phyloP scores from a whole-genome alignment of 345 rosid genomes.

The Anastatica hierochuntica region DNA sequence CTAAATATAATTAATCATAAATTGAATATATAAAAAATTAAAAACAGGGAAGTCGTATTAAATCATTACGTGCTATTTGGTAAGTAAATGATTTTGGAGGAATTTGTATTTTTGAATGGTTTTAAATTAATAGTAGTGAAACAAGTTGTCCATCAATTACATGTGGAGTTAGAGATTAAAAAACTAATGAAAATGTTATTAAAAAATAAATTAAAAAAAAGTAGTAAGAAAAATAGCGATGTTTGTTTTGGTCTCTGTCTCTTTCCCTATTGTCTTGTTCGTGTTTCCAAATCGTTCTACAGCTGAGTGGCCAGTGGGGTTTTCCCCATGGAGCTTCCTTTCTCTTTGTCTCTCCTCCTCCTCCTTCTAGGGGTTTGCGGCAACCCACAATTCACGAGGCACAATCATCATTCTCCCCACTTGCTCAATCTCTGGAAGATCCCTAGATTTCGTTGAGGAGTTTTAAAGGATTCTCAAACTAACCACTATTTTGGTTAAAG shows the following conservation, averaged over 20 bases:
- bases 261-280: slow-evolving; percentile 18
- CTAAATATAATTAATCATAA: no score
- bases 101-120: no score
- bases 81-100: no score
- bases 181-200: no score
- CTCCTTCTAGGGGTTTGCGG: slow-evolving; percentile 11
- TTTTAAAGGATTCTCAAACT: no score
- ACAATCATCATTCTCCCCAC: slow-evolving; percentile 18
- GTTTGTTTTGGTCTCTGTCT: slow-evolving; percentile 11
- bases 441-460: slow-evolving; percentile 8
- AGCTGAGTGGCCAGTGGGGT: slow-evolving; percentile 26
- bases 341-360: slow-evolving; percentile 10
- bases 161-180: no score
- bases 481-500: neutral
- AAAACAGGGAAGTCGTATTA: no score
- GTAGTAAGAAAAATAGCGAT: neutral
- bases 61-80: no score
- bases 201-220: no score
- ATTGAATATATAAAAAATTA: no score
- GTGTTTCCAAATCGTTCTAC: slow-evolving; percentile 9
- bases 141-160: no score
- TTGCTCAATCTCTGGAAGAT: slow-evolving; percentile 9
- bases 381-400: slow-evolving; percentile 20
- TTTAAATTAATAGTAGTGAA: no score
- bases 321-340: slow-evolving; percentile 27